Base-by-base conservation (phyloP, 805 yeast species). In the Candida chauliodis region DNA sequence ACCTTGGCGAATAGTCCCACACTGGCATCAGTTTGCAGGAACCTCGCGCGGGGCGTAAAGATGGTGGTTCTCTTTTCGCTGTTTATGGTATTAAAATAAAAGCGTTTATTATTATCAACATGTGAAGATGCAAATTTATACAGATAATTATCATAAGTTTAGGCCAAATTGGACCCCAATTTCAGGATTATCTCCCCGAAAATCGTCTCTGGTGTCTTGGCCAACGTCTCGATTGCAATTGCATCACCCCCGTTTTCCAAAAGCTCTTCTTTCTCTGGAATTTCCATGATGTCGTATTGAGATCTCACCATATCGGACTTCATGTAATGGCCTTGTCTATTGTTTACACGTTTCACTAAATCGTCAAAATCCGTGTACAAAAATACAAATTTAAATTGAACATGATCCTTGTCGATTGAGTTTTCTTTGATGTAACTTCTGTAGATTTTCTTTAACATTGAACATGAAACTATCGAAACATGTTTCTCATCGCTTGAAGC, bases 261-360 rank as follows among this genome's bases (percentile, higher is more conserved):
- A 43, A 67, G 53, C 43, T 67, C 73, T 2, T 52, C 63, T 2
- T 55, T 66, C 10, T 49, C 30, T 0, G 97, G 96, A 4, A 85
- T 60, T 56, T 89, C 84, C 75, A 87, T 73, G 39, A 78, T 80
- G 10, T 69, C 78, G 47, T 80, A 81, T 57, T 90, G 97, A 15
- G 89, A 79, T 43, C 76, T 71, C 37, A 89, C 78, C 96, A 90
- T 87, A 43, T 78, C 75, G 4, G 81, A 73, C 55, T 90, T 90
- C 95, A 93, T 89, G 57, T 74, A 93, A 55, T 93, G 99, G 34
- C 78, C 77, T 48, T 75, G 57, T 48, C 99, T 71, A n/a, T 58
- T 53, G 5, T 63, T 62, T 38, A 89, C 84, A 36, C 98, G 71
- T 23, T 62, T 53, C 11, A 75, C 44, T 31, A 90, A 72, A 45